Evolutionary conservation across 148 eudicot species (phyloP), one percentile per base, ranked within the genome.

Genomic region (Diospyros kaki): DNA sequence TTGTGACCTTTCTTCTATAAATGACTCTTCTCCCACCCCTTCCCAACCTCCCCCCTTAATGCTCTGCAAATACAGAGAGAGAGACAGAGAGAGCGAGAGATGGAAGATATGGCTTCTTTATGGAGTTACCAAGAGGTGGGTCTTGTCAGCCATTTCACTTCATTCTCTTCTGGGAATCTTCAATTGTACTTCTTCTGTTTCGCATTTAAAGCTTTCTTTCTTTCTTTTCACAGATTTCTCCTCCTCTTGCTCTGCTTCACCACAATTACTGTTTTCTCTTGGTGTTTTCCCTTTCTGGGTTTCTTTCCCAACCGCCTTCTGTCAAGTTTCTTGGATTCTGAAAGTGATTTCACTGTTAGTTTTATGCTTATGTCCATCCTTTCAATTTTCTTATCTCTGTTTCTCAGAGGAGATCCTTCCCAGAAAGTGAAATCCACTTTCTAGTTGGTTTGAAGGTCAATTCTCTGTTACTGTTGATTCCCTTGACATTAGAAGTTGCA

Each of bases 81-180:
- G 61, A 11, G 17, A 18, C 53, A 64, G 64, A 46, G 40, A 64
- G 50, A 50, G 45, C 60, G 18, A 60, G 75, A 79, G 58, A 87
- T 90, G 92, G 92, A 82, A 42, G 89, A 89, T 18, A 58, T 87
- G 68, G 78, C 77, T 56, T 80, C 82, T 77, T 53, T 89, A 14
- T 91, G 88, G 89, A 69, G 63, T 71, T 80, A 84, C 68, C 88
- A 81, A 76, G 93, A 91, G 90, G 96, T 91, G 77, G 75, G 81
- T 68, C 68, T 64, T 72, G 15, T 28, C 51, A 44, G 17, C 45
- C 75, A 59, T 73, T 44, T 46, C 56, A 46, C 44, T 73, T 73
- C 75, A 38, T 60, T 46, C 53, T 6, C 53, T 46, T 38, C 5
- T 60, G 58, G n/a, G 75, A 28, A 28, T 4, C 15, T 41, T 61